These are phyloP conservation scores for Arachis monticola DNA, from an alignment of 331 rosid species.

Conservation along the genomic window DNA sequence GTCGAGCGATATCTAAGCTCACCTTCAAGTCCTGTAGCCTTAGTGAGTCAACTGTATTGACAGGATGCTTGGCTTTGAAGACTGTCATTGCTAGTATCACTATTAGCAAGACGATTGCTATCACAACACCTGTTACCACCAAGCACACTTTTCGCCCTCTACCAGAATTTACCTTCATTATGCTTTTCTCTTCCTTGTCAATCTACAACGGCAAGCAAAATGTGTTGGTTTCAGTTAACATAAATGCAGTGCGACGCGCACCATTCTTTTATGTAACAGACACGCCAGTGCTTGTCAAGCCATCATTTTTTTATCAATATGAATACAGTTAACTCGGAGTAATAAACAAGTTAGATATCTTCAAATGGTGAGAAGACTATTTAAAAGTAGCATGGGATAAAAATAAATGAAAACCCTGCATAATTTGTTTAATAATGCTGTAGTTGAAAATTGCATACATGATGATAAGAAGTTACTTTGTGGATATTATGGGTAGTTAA, in stretches of 20 bases:
- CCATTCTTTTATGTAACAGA: no score
- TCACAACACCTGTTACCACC: conserved; percentile 31
- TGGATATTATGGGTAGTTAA: no score
- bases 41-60: conserved; percentile 49
- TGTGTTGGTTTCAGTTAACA: conserved; percentile 11
- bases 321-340: no score
- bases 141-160: conserved; percentile 41
- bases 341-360: no score
- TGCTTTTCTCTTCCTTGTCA: conserved; percentile 29
- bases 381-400: no score
- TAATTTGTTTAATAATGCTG: no score
- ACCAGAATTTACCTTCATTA: conserved; percentile 41
- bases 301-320: no score
- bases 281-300: no score
- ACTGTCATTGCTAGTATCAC: conserved; percentile 68
- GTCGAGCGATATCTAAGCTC: conserved; percentile 41
- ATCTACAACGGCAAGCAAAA: conserved; percentile 35
- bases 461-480: no score
- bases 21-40: conserved; percentile 49
- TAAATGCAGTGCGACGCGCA: conserved; percentile 9
- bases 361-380: no score
- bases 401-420: no score
- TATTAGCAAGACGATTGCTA: conserved; percentile 38
- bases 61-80: conserved; percentile 76
- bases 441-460: no score